These are phyloP conservation scores for Chaetoscypha palmicola DNA, from an alignment of 2,329 filamentous ascomycete genomes.

Conservation along the genomic window DNA sequence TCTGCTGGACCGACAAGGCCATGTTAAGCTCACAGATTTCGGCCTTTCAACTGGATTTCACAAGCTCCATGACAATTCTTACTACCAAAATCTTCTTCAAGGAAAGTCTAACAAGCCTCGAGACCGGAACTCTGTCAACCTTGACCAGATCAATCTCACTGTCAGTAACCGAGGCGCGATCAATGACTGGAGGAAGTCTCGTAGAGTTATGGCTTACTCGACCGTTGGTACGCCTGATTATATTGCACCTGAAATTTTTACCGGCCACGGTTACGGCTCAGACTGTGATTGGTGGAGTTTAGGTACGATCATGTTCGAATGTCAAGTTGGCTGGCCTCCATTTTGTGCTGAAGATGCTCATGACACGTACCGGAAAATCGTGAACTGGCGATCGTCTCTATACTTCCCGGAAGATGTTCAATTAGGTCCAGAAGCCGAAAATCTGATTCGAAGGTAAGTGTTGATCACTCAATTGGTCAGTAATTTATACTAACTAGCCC, in stretches of 20 bases:
- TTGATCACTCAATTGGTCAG: neutral
- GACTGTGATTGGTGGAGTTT: constrained; percentile 99
- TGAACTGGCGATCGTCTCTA: constrained; percentile 92
- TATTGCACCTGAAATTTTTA: constrained; percentile 97
- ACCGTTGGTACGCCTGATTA: constrained; percentile 98
- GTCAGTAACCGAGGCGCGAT: constrained; percentile 97
- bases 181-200: constrained; percentile 96
- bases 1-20: constrained; percentile 85
- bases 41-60: constrained; percentile 97
- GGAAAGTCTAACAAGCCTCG: constrained; percentile 63
- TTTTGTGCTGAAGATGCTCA: constrained; percentile 98
- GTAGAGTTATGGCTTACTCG: constrained; percentile 93
- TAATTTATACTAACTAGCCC: constrained; percentile 23
- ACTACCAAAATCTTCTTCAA: constrained; percentile 93
- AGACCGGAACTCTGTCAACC: constrained; percentile 87
- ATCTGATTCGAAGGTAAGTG: constrained; percentile 79
- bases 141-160: constrained; percentile 96
- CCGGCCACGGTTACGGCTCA: constrained; percentile 89
- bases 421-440: constrained; percentile 80
- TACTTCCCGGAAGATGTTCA: constrained; percentile 97
- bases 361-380: constrained; percentile 98
- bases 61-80: constrained; percentile 94
- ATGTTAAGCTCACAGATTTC: constrained; percentile 98
- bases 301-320: constrained; percentile 99
- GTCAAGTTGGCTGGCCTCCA: constrained; percentile 94